Conservation (phyloP, 306 rosid genomes). For the Cajanus cajan region DNA sequence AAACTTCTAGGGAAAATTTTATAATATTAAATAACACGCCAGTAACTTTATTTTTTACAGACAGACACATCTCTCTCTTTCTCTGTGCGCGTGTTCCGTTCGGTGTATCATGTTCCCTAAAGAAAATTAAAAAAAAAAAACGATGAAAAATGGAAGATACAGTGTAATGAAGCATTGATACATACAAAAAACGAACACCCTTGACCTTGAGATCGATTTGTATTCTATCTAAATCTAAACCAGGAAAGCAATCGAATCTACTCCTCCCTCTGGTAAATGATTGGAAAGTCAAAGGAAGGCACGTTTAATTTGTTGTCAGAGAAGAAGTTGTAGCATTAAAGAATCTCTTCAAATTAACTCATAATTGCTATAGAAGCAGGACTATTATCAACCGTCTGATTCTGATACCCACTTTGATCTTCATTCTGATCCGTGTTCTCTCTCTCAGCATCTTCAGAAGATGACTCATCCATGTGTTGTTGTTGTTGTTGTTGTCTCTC, state of each 20-base stretch:
- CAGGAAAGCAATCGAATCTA: neutral
- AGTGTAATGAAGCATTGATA: neutral
- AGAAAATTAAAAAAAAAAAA: slow-evolving; percentile 1
- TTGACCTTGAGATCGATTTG: neutral
- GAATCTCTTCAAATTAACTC: slow-evolving; percentile 36
- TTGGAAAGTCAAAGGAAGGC: neutral
- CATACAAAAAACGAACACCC: slow-evolving; percentile 5
- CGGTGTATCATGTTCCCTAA: neutral
- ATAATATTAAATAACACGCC: slow-evolving; percentile 2
- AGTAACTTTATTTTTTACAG: slow-evolving; percentile 21
- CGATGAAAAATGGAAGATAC: neutral
- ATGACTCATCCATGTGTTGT: slow-evolving; percentile 26
- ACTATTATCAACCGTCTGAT: slow-evolving; percentile 33
- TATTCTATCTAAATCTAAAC: neutral
- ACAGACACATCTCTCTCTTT: slow-evolving; percentile 26
- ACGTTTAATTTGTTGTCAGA: neutral
- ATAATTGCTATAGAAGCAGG: slow-evolving; percentile 42
- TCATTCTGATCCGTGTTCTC: slow-evolving; percentile 41
- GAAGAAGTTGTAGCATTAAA: neutral
- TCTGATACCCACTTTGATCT: slow-evolving; percentile 33
- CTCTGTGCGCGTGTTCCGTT: neutral
- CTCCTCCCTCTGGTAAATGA: neutral
- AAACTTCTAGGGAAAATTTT: slow-evolving; percentile 21
- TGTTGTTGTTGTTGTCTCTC: slow-evolving; percentile 16
- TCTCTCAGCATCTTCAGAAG: slow-evolving; percentile 43